Percentiles rank a stretch among this genome's conserved stretches.
Conservation (phyloP, 1,139 yeast species). For the Magnusiomyces tetraspermus region DNA sequence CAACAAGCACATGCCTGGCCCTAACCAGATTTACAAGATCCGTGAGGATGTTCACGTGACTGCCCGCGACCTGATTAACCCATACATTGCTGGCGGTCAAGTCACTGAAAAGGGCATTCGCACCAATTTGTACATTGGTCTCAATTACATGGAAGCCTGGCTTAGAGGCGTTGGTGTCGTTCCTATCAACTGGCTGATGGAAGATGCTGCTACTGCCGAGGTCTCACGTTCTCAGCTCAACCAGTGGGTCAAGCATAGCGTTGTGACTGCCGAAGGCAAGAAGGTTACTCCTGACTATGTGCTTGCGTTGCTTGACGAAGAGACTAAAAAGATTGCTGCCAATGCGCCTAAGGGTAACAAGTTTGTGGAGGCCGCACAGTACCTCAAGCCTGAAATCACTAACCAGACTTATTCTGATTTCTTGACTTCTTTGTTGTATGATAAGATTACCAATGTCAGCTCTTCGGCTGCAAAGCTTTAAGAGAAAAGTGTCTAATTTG, state of each 20-base stretch:
- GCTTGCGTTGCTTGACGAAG: slow-evolving; percentile 48
- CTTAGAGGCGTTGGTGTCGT: slow-evolving; percentile 71
- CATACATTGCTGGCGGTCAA: slow-evolving; percentile 56
- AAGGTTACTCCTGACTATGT: slow-evolving; percentile 52
- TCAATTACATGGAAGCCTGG: slow-evolving; percentile 78
- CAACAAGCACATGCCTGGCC: slow-evolving; percentile 75
- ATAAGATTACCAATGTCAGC: slow-evolving; percentile 18
- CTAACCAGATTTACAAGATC: slow-evolving; percentile 54
- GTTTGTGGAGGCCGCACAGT: slow-evolving; percentile 34
- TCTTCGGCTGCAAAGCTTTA: slow-evolving; percentile 19
- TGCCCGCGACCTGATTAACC: slow-evolving; percentile 61
- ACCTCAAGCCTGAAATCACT: slow-evolving; percentile 30
- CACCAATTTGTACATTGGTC: slow-evolving; percentile 60
- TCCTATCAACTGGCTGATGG: slow-evolving; percentile 77
- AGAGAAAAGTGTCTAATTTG: not conserved
- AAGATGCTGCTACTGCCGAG: slow-evolving; percentile 83
- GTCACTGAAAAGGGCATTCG: slow-evolving; percentile 67
- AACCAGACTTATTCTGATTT: slow-evolving; percentile 29
- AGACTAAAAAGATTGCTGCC: slow-evolving; percentile 46
- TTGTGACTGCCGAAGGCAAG: slow-evolving; percentile 50
- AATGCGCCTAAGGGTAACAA: slow-evolving; percentile 47
- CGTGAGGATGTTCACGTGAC: slow-evolving; percentile 41
- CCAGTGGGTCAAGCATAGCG: slow-evolving; percentile 78
- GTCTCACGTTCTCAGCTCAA: slow-evolving; percentile 73
- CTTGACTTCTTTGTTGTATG: slow-evolving; percentile 42